A percentile compares a stretch with the other conserved stretches of the same genome.
These are phyloP conservation scores for Sanghuangporus baumii DNA, from an alignment of 1,284 basidiomycete genomes.

Conservation along the genomic window DNA sequence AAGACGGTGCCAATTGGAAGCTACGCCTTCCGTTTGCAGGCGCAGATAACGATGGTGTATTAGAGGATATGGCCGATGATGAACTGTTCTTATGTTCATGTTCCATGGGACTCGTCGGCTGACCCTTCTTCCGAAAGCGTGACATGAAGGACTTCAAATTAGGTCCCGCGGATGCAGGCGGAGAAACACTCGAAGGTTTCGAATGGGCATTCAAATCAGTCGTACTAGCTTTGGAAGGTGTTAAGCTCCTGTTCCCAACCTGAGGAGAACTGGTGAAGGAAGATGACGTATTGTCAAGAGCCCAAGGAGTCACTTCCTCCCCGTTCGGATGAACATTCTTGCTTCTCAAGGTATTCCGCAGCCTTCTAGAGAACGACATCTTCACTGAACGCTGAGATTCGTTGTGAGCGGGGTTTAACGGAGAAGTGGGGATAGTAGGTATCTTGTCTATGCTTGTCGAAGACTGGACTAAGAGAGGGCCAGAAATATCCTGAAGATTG, in stretches of 20 bases:
- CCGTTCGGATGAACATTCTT: conserved; percentile 44
- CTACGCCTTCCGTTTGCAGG: conserved; percentile 7
- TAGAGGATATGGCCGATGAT: conserved; percentile 22
- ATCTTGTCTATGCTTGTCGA: conserved; percentile 73
- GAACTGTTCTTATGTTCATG: conserved; percentile 5
- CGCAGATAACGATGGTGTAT: conserved; percentile 1
- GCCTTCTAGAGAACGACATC: conserved; percentile 43
- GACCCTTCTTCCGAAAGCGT: conserved; percentile 62
- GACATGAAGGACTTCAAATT: conserved; percentile 76
- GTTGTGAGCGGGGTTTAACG: conserved; percentile 28
- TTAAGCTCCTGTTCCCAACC: conserved; percentile 16
- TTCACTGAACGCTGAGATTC: conserved; percentile 31
- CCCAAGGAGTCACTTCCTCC: conserved; percentile 47
- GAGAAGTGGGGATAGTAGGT: conserved; percentile 47
- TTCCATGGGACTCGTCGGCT: conserved; percentile 2
- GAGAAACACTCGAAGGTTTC: conserved; percentile 29
- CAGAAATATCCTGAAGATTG: conserved; percentile 66
- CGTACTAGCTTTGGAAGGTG: conserved; percentile 23
- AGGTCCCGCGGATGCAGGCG: conserved; percentile 64
- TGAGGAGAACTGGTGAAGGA: conserved; percentile 23
- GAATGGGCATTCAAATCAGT: conserved; percentile 18
- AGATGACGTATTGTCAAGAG: conserved; percentile 31
- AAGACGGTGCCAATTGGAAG: conserved; percentile 11
- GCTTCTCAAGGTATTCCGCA: conserved; percentile 63
- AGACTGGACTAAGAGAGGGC: conserved; percentile 64